A percentile compares a stretch with the other conserved stretches of the same genome.
These are phyloP conservation scores for Ophiocordyceps camponoti-saundersi DNA, from an alignment of 2,329 filamentous ascomycete species.

Conservation along the genomic window DNA sequence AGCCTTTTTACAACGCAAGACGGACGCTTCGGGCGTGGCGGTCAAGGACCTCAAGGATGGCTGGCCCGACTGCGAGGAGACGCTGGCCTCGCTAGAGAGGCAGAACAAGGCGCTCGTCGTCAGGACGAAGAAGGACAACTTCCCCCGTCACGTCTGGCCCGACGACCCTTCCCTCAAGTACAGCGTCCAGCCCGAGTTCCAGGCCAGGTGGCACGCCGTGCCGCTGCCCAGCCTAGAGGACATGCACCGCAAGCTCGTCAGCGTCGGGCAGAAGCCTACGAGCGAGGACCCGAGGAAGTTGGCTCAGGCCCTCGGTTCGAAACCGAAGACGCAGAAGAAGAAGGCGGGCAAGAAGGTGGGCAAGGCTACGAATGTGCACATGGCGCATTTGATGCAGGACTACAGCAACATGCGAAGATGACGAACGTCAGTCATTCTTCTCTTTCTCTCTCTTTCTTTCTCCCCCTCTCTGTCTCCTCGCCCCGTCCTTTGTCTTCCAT, in stretches of 20 bases:
- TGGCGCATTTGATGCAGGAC: constrained; percentile 67
- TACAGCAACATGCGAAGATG: constrained; percentile 33
- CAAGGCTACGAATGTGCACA: constrained; percentile 78
- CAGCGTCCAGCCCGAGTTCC: constrained; percentile 66
- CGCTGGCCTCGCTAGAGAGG: constrained; percentile 61
- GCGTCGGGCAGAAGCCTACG: constrained; percentile 67
- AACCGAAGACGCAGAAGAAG: constrained; percentile 60
- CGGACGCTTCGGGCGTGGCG: constrained; percentile 61
- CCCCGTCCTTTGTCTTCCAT: too few relatives aligned
- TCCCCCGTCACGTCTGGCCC: constrained; percentile 73
- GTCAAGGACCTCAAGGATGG: constrained; percentile 93
- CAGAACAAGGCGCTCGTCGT: constrained; percentile 72
- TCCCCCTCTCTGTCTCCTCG: too few relatives aligned
- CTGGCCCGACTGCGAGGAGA: constrained; percentile 70
- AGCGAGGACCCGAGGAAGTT: constrained; percentile 54
- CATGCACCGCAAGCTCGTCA: constrained; percentile 59
- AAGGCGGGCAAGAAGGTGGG: constrained; percentile 47
- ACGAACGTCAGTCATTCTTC: neutral
- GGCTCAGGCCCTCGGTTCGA: constrained; percentile 24
- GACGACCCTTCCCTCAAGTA: constrained; percentile 68
- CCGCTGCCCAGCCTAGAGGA: constrained; percentile 60
- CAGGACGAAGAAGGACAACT: constrained; percentile 81
- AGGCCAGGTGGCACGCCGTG: constrained; percentile 66
- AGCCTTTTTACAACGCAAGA: constrained; percentile 63
- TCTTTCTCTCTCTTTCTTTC: too few relatives aligned